phyloP scores from a whole-genome alignment of 2,329 filamentous ascomycete genomes.

The Penicillium sp. region DNA sequence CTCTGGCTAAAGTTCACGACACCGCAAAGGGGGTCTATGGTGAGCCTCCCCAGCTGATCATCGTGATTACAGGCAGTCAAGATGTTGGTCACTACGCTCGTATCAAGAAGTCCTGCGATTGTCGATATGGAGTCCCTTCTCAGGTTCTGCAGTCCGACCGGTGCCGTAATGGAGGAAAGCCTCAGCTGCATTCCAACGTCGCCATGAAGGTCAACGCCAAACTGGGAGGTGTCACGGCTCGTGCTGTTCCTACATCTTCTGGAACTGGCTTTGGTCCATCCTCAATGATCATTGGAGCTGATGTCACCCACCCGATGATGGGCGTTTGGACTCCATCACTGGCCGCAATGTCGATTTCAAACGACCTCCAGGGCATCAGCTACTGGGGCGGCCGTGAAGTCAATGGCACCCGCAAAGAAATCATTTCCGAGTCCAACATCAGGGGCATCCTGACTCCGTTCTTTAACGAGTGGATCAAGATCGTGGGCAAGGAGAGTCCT shows the following conservation, averaged over 20 bases:
- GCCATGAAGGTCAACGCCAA: conserved; percentile 97
- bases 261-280: conserved; percentile 37
- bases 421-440: conserved; percentile 70
- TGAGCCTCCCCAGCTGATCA: conserved; percentile 69
- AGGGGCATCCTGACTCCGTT: conserved; percentile 66
- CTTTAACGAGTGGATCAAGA: conserved; percentile 64
- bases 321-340: conserved; percentile 71
- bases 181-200: conserved; percentile 91
- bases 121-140: conserved; percentile 77
- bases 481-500: conserved; percentile 52
- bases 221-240: conserved; percentile 76
- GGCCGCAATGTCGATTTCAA: conserved; percentile 82
- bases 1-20: conserved; percentile 60
- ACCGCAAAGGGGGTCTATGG: not conserved
- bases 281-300: conserved; percentile 86
- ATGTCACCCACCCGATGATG: conserved; percentile 82
- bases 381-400: conserved; percentile 80
- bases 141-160: conserved; percentile 73
- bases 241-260: conserved; percentile 49
- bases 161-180: conserved; percentile 57
- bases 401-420: conserved; percentile 80
- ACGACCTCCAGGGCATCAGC: conserved; percentile 69
- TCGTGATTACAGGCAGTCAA: conserved; percentile 75
- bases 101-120: conserved; percentile 88
- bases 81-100: conserved; percentile 74